Base-by-base conservation (phyloP, 2,329 filamentous ascomycete genomes). In the Sporothrix brunneoviolacea region DNA sequence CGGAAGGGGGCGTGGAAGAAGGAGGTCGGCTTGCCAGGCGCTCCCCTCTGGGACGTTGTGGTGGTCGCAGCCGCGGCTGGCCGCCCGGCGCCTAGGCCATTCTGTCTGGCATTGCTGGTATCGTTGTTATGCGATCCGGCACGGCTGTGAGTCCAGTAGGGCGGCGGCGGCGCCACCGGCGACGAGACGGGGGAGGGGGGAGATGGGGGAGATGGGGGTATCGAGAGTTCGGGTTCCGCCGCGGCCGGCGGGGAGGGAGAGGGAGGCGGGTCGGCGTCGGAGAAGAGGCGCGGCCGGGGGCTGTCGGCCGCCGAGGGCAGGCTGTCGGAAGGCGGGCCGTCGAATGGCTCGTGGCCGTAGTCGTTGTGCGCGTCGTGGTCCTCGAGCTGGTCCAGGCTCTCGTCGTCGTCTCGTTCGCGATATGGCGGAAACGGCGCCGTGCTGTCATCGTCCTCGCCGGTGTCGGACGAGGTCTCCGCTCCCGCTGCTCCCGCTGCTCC, bases 131-230 rank as follows among this genome's bases (percentile, higher is more conserved):
- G 24, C 4, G 33, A 48, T 15, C 32, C 33, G 19, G 45, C 28
- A 18, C 48, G 48, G 22, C 51, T 57, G 39, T 57, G 55, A 18
- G 42, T 57, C 55, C 55, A 57, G 35, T 55, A 58, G 32, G 37
- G 41, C 4, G 55, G 55, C 13, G 55, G 50, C 22, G 50, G 44
- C 13, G 44, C 46, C 8, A 44, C 40, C 9, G 38, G 48, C 10
- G 47, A 42, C 19, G 37, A n/a, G 18, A 13, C 6, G 8, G 28
- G 2, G 3, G 21, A 36, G 3, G 42, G 36, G 19, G 27, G 37
- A 10, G 51, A 32, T 30, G 30, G 18, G 6, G 39, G 18, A 8
- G 37, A 16, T 8, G 28, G 33, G 8, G 38, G 27, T 15, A 22
- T 22, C 33, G 24, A 28, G 24, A 10, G 6, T 5, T 6, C 24